phyloP scores from a whole-genome alignment of 176 grass and related monocot species.

The Rhynchospora tenuis region DNA sequence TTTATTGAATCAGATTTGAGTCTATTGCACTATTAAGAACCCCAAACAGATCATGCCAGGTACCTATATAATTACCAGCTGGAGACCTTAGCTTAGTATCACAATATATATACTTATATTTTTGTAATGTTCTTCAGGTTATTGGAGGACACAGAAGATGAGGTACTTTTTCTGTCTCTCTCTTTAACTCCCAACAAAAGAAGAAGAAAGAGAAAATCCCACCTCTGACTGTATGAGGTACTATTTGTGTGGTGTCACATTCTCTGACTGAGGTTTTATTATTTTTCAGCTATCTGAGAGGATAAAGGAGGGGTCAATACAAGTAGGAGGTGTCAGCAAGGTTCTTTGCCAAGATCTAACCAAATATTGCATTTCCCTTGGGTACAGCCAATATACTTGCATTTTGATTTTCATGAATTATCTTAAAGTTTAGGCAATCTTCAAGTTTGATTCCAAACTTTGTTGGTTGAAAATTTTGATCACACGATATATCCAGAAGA shows the following conservation, averaged over 20 bases:
- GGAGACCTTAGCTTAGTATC: conserved; percentile 7
- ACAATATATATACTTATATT: background rate
- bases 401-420: background rate
- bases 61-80: background rate
- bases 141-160: conserved; percentile 89
- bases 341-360: conserved; percentile 79
- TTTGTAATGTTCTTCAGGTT: conserved; percentile 55
- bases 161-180: conserved; percentile 35
- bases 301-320: conserved; percentile 62
- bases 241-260: background rate
- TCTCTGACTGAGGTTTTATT: background rate
- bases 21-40: background rate
- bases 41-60: background rate
- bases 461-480: background rate
- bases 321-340: conserved; percentile 48
- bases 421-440: background rate
- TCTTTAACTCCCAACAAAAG: background rate
- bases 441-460: background rate
- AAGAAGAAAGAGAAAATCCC: too few relatives aligned
- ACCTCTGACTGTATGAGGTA: too few relatives aligned
- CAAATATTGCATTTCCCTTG: conserved; percentile 51
- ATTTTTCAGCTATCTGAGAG: conserved; percentile 61
- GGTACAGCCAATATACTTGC: conserved; percentile 27
- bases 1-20: background rate
- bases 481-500: background rate